Percentiles rank a stretch among this genome's conserved stretches.
These are phyloP conservation scores for Magnusiomyces tetraspermus DNA, from an alignment of 1,139 yeast species.

Conservation along the genomic window DNA sequence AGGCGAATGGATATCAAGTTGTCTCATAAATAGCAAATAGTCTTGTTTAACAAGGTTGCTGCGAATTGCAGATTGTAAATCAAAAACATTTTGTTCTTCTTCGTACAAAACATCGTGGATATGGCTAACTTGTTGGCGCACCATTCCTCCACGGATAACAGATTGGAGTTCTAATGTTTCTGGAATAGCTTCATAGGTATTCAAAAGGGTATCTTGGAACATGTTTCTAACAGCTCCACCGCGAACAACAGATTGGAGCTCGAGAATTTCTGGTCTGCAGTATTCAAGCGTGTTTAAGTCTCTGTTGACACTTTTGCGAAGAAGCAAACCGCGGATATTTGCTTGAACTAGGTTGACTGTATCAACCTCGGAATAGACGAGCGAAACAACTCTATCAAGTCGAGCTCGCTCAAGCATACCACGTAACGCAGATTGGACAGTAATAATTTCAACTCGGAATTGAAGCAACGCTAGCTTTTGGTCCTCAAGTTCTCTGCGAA, in stretches of 20 bases:
- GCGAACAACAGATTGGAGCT: constrained; percentile 64
- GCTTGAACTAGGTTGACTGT: constrained; percentile 43
- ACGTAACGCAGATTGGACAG: constrained; percentile 37
- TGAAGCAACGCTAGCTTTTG: constrained; percentile 10
- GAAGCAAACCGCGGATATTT: constrained; percentile 38
- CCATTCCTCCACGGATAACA: constrained; percentile 38
- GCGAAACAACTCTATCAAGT: constrained; percentile 42
- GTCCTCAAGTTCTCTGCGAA: constrained; percentile 19
- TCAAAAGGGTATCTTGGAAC: constrained; percentile 34
- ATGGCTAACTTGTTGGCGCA: constrained; percentile 4
- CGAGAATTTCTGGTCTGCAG: constrained; percentile 49
- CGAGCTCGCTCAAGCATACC: constrained; percentile 43
- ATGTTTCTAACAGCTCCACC: constrained; percentile 61
- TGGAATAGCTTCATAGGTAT: constrained; percentile 5
- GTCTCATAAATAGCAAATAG: constrained; percentile 15
- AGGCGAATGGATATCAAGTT: constrained; percentile 26
- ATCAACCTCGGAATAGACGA: constrained; percentile 38
- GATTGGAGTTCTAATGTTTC: constrained; percentile 36
- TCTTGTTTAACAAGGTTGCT: constrained; percentile 25
- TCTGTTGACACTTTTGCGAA: constrained; percentile 34
- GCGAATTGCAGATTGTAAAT: constrained; percentile 25
- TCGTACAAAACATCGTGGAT: constrained; percentile 1
- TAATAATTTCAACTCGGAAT: constrained; percentile 22
- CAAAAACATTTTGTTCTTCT: constrained; percentile 8
- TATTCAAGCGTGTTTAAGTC: constrained; percentile 44